Base-by-base conservation (phyloP, 345 rosid species). In the Fremontodendron californicum region DNA sequence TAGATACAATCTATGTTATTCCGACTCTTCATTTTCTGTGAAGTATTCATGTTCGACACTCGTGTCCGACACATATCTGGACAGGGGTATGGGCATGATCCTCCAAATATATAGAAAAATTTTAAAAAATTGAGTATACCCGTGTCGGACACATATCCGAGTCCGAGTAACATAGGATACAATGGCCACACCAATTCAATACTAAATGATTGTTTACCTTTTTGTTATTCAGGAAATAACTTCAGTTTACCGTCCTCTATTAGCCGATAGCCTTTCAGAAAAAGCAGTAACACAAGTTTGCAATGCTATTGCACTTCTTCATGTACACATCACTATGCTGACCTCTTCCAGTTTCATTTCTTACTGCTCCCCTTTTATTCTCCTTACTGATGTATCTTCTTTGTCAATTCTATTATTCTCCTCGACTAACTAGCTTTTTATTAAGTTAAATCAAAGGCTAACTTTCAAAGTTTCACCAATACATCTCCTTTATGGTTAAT, bases 221-320 rank as follows among this genome's bases (percentile, higher is more conserved):
- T 68, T 43, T 21, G 74, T 68, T 9, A 72, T 78, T 40, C 87
- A 90, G 93, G 93, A 89, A 82, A 61, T 92, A 69, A 68, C 70
- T 43, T 43, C 83, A 7, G 87, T 74, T 49, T 90, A 81, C 83
- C 76, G 18, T n/a, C 18, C 6, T 13, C 78, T 88, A 7, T 45
- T 73, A 67, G 60, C 86, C 51, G 83, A 86, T 2, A 42, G 1
- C 16, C 78, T 89, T 45, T 55, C 84, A 13, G 37, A 82, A 16
- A 78, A 40, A 16, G 71, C 37, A 1, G 78, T 88, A 0, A 76
- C 37, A 40, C 84, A 84, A 66, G 88, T 78, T 27, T 88, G 86
- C 82, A 78, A 89, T 81, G 89, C 85, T 57, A 87, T 92, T 49
- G 77, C 82, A 23, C 87, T 92, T 69, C 80, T 92, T 67, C 87